These are phyloP conservation scores for Suillus subluteus DNA, from an alignment of 768 basidiomycete species.

Conservation along the genomic window DNA sequence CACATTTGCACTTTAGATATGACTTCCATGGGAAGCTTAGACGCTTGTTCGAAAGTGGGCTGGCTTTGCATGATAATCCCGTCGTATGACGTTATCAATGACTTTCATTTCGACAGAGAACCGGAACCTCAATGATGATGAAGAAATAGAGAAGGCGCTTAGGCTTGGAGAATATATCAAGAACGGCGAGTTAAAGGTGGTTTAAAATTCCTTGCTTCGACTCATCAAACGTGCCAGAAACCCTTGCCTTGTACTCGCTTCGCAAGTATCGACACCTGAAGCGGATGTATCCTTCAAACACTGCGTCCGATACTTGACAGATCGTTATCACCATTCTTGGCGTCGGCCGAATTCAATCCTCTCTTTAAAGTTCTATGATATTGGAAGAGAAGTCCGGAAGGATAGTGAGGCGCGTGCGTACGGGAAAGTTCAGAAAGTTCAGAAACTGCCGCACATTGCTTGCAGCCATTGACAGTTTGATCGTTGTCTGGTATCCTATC, in stretches of 20 bases:
- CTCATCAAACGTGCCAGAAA: slow-evolving; percentile 50
- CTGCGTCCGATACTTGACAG: slow-evolving; percentile 15
- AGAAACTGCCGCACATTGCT: background rate
- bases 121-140: slow-evolving; percentile 59
- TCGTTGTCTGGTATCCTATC: background rate
- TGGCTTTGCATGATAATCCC: background rate
- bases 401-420: background rate
- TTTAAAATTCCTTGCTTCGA: background rate
- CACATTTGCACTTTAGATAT: slow-evolving; percentile 53
- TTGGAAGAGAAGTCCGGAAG: background rate
- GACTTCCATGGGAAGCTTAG: slow-evolving; percentile 77
- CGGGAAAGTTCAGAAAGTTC: background rate
- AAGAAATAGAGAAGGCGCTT: slow-evolving; percentile 78
- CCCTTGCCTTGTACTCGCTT: slow-evolving; percentile 78
- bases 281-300: slow-evolving; percentile 61
- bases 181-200: slow-evolving; percentile 56
- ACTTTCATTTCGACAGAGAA: slow-evolving; percentile 53
- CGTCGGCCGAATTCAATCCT: background rate
- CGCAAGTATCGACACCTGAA: slow-evolving; percentile 83
- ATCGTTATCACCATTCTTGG: background rate
- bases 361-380: background rate
- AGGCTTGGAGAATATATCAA: slow-evolving; percentile 83
- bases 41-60: slow-evolving; percentile 72
- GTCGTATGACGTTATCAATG: background rate
- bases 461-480: background rate